Evolutionary conservation across 345 rosid species (phyloP).

Genomic region (Eucalyptus decipiens): DNA sequence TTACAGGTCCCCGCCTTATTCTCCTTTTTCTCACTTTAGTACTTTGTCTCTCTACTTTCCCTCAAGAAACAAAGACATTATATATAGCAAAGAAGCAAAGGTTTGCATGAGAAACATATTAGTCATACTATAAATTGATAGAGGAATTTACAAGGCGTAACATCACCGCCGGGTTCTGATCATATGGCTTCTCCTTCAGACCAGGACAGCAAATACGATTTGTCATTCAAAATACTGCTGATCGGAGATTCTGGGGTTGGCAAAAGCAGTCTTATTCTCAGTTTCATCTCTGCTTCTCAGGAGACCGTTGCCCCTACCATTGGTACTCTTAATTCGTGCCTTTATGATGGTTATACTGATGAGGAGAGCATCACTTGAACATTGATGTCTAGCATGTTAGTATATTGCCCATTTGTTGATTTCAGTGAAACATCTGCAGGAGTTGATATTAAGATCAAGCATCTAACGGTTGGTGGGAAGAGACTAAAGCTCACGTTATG

Average conservation of each 20-base stretch:
- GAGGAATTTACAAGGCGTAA: not conserved
- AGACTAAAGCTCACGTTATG: not conserved
- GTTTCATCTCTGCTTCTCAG: conserved; percentile 51
- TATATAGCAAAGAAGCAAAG: not conserved
- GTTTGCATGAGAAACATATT: not conserved
- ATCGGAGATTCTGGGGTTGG: conserved; percentile 82
- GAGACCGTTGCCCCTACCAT: conserved; percentile 59
- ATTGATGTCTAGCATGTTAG: not conserved
- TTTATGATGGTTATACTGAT: not conserved
- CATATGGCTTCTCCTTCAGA: conserved; percentile 43
- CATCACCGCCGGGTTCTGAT: not conserved
- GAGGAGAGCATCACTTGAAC: not conserved
- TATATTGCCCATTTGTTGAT: not conserved
- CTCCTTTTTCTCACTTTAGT: not conserved
- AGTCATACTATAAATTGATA: not conserved
- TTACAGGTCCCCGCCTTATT: not conserved
- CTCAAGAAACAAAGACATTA: not conserved
- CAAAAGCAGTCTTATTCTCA: conserved; percentile 56
- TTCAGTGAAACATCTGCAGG: not conserved
- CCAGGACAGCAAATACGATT: conserved; percentile 39
- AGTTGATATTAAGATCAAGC: not conserved
- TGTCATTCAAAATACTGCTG: conserved; percentile 51
- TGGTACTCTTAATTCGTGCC: conserved; percentile 8
- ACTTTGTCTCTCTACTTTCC: not conserved
- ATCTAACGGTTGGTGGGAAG: not conserved